Conservation (phyloP, 2,329 filamentous ascomycete species). For the Westerdykella aurantiaca region DNA sequence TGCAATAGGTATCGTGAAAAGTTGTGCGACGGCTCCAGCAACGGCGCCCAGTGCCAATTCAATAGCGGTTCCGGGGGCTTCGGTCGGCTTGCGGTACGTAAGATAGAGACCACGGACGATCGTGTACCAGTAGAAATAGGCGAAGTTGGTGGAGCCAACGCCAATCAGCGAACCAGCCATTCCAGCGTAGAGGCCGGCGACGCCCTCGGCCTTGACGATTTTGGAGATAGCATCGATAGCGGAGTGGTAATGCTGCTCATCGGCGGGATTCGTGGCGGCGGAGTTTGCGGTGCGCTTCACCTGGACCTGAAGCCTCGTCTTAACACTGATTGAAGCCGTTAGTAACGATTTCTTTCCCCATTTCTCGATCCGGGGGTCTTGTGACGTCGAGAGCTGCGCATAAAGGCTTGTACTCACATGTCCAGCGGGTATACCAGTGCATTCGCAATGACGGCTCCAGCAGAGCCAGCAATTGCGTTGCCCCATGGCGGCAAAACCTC, state of each 20-base stretch:
- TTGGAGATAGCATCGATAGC: conserved; percentile 83
- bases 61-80: conserved; percentile 67
- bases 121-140: conserved; percentile 99
- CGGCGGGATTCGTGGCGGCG: conserved; percentile 35
- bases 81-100: conserved; percentile 50
- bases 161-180: conserved; percentile 82
- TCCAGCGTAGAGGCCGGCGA: conserved; percentile 79
- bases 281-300: conserved; percentile 56
- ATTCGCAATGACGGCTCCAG: conserved; percentile 90
- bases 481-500: conserved; percentile 82
- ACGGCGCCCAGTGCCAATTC: conserved; percentile 82
- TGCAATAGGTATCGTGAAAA: conserved; percentile 94
- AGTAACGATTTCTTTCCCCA: conserved; percentile 3
- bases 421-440: conserved; percentile 93
- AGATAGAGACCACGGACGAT: conserved; percentile 77
- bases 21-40: conserved; percentile 83
- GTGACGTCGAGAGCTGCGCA: conserved; percentile 1
- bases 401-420: conserved; percentile 59
- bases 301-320: conserved; percentile 93
- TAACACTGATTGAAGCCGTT: conserved; percentile 59
- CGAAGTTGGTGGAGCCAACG: conserved; percentile 96
- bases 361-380: conserved; percentile 2
- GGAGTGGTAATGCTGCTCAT: conserved; percentile 72
- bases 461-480: conserved; percentile 82
- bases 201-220: conserved; percentile 74